Base-by-base conservation (phyloP, 2,329 filamentous ascomycete genomes). In the Fusarium sterilihyphosum region DNA sequence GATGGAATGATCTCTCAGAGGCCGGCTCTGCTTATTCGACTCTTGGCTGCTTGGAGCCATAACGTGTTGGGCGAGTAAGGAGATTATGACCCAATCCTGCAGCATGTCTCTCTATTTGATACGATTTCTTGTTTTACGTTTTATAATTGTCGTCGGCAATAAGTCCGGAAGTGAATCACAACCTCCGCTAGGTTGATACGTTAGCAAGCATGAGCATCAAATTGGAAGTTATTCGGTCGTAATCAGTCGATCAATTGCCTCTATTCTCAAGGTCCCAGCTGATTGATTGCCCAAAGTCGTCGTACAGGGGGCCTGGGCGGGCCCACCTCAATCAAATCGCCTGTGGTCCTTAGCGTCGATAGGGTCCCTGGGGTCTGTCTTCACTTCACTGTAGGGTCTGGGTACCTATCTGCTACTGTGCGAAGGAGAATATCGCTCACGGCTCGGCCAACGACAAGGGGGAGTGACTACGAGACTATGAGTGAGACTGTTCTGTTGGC, bases 231-330 rank as follows among this genome's bases (percentile, higher is more conserved):
- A 64, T 74, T 69, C 71, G 66, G 63, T 63, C 58, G 66, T 66
- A 74, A 78, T 78, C 74, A 78, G 76, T 78, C 76, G 73, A 78
- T 78, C 76, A 78, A 74, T 71, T 70, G 68, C 67, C 71, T 72
- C 47, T 63, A 65, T 67, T 61, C 35, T 70, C 50, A 66, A 67
- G 47, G 50, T 58, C 63, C 41, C 70, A 66, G 71, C 66, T 76
- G 76, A 75, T 78, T 76, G 76, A 75, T 77, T 78, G 76, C 73
- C 67, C 59, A 29, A 65, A 70, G 44, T 62, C 44, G 56, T 72
- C 57, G 64, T 69, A 68, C 61, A 56, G 35, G 37, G 37, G 44
- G 44, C 18, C 18, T 47, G 18, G 50, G 74, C 74, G 76, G 76
- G 76, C 75, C 75, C 69, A 38, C 53, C 24, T 40, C 35, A 49